These are phyloP conservation scores for Tuber indicum DNA, from an alignment of 495 filamentous ascomycete species.

Conservation along the genomic window DNA sequence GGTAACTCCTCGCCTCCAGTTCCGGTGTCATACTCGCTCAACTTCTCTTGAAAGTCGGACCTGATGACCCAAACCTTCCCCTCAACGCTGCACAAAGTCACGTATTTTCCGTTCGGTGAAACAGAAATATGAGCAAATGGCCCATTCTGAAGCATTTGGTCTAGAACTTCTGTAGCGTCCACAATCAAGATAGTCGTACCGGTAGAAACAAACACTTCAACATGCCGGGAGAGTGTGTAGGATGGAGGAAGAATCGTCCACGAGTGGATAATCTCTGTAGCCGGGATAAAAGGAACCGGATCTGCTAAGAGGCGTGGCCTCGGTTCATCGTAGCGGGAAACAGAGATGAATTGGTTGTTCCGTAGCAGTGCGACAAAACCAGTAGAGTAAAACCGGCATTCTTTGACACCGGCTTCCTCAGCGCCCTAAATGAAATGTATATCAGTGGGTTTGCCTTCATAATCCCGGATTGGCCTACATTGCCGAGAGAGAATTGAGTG, in stretches of 20 bases:
- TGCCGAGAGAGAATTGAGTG: constrained; percentile 87
- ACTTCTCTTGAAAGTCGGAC: constrained; percentile 82
- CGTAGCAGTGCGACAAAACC: constrained; percentile 89
- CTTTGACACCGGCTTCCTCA: constrained; percentile 77
- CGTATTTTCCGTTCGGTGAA: constrained; percentile 83
- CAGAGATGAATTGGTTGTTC: constrained; percentile 80
- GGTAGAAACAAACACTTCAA: constrained; percentile 86
- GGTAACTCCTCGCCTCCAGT: constrained; percentile 70
- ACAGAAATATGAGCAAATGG: constrained; percentile 85
- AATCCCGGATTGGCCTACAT: constrained; percentile 48
- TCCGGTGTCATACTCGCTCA: constrained; percentile 81
- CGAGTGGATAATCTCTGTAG: constrained; percentile 58
- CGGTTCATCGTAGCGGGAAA: constrained; percentile 84
- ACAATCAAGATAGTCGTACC: constrained; percentile 76
- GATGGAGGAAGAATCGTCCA: constrained; percentile 87
- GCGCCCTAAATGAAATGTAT: constrained; percentile 53
- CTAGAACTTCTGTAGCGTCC: constrained; percentile 82
- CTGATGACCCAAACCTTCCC: constrained; percentile 89
- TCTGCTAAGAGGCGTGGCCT: constrained; percentile 73
- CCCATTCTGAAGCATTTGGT: constrained; percentile 80
- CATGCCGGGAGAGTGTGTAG: constrained; percentile 85
- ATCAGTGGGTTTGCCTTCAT: not conserved
- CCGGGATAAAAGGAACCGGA: constrained; percentile 49
- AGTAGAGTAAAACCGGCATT: constrained; percentile 81
- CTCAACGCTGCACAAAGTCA: constrained; percentile 75